Evolutionary conservation across 192 early-diverging fungal species (phyloP), one percentile per base, ranked within the genome.

Genomic region (Coemansia brasiliensis): DNA sequence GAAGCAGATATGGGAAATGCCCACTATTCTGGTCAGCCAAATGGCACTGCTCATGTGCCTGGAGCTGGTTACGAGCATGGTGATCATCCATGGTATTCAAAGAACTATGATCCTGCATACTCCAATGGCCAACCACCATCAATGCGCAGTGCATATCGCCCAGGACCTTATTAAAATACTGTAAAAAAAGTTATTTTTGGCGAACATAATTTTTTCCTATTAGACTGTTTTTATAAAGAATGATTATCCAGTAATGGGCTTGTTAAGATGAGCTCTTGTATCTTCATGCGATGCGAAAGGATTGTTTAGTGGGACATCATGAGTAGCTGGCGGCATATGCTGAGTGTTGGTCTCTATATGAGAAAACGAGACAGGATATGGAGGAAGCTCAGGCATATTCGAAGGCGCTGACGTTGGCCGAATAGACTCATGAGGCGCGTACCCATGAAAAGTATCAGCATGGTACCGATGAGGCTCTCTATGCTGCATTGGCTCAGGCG

Each of bases 181-280:
- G 4, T 49, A 26, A 29, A 49, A 49, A 49, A 15, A 24, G 24
- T 5, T 46, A 8, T 46, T 11, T 46, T 46, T 46, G 10, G 8
- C 26, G 15, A 51, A n/a, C 49, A 27, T 26, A 51, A 18, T 1
- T 43, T 43, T 27, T 32, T 9, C 27, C n/a, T 44, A 26, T 29
- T 27, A n/a, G n/a, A n/a, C n/a, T n/a, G n/a, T 29, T 26, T 32
- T 17, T 13, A 27, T 57, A 44, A 42, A 1, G 21, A 25, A 10
- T 39, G 5, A 15, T 38, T 65, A 70, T 18, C 57, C 65, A 8
- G 69, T 68, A 22, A 78, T 78, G 1, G 74, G 74, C 21, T 64
- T 78, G 37, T 78, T 60, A 3, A 78, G 48, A 25, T 63, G 74
- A 25, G 45, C 54, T 50, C 74, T 70, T n/a, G 37, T n/a, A 2